A percentile compares a stretch with the other conserved stretches of the same genome.
These are phyloP conservation scores for Umbelopsis ramanniana DNA, from an alignment of 192 early-diverging fungal species.

Conservation along the genomic window DNA sequence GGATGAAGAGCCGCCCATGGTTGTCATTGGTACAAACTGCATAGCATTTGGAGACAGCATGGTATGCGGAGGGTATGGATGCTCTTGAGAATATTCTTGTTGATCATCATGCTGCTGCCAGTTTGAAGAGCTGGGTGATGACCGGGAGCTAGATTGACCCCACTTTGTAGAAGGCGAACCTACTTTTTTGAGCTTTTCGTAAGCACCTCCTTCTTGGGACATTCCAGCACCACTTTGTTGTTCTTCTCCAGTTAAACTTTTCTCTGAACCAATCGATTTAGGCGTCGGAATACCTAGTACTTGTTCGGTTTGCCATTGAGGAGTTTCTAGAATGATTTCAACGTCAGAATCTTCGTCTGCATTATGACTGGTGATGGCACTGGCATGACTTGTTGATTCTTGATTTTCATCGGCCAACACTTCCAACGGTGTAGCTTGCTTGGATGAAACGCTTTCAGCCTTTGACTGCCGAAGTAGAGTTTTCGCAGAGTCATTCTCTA, in stretches of 20 bases:
- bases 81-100: not conserved
- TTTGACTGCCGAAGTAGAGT: too few species aligned
- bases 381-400: not conserved
- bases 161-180: not conserved
- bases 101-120: not conserved
- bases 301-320: conserved; percentile 9
- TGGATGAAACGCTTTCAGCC: too few species aligned
- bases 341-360: conserved; percentile 37
- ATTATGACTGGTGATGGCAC: not conserved
- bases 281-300: conserved; percentile 32
- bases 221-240: not conserved
- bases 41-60: conserved; percentile 18
- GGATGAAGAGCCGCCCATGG: not conserved
- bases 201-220: not conserved
- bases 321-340: conserved; percentile 36
- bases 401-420: not conserved
- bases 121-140: not conserved
- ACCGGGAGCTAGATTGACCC: not conserved
- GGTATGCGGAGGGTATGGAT: conserved; percentile 16
- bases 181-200: not conserved
- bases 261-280: conserved; percentile 10
- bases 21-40: conserved; percentile 12
- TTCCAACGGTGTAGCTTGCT: too few species aligned
- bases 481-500: too few species aligned
- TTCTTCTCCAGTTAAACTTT: not conserved